These are phyloP conservation scores for Gastrodia elata DNA, from an alignment of 106 monocot genomes.

Conservation along the genomic window DNA sequence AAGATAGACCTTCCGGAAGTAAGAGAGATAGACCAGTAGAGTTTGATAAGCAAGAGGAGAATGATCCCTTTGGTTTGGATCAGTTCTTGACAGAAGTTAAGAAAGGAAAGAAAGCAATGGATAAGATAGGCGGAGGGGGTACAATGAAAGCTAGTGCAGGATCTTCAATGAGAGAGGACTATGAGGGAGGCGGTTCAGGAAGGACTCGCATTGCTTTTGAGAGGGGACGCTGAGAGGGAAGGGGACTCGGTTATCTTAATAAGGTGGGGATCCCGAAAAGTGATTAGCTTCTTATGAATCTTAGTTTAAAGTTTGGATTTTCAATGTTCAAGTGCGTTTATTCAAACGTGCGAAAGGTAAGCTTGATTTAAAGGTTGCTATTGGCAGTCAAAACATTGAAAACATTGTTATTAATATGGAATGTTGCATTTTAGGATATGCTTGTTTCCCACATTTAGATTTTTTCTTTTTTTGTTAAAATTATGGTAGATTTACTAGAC, in stretches of 20 bases:
- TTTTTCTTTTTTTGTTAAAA: too few species aligned
- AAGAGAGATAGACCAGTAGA: conserved; percentile 88
- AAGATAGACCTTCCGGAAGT: conserved; percentile 53
- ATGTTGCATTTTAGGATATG: background rate
- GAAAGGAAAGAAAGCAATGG: conserved; percentile 94
- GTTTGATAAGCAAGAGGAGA: conserved; percentile 92
- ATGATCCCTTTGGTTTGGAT: conserved; percentile 86
- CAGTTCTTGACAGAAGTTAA: conserved; percentile 98
- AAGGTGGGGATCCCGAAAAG: background rate
- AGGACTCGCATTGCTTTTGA: conserved; percentile 81
- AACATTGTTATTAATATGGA: background rate
- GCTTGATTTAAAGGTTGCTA: background rate
- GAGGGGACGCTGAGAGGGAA: conserved; percentile 27
- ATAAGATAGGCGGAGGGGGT: conserved; percentile 92
- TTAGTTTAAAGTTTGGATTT: background rate
- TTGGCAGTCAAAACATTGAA: background rate
- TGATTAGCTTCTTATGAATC: background rate
- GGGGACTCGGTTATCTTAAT: too few species aligned
- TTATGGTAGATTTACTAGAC: too few species aligned
- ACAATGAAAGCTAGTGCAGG: conserved; percentile 96
- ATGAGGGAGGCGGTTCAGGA: conserved; percentile 82
- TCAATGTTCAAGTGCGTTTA: background rate
- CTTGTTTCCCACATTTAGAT: too few species aligned
- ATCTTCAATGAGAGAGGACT: conserved; percentile 83
- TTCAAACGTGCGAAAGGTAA: background rate